Evolutionary conservation across 1,284 basidiomycete species (phyloP).

Genomic region (Gomphus bonarii): DNA sequence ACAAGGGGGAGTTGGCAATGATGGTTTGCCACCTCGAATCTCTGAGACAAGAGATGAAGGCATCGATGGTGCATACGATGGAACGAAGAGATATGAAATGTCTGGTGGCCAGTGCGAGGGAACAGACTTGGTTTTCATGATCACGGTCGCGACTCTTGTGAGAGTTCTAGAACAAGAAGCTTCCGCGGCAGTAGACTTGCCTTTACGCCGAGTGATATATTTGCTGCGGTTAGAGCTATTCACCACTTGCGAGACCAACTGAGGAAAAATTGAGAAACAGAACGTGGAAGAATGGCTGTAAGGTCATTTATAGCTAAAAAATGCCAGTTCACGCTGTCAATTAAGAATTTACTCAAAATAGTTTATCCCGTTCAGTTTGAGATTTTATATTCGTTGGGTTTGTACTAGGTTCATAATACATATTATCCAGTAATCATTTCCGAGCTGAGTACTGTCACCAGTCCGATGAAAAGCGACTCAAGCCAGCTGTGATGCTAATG

Average conservation of each 20-base stretch:
- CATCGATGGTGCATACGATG: slow-evolving; percentile 39
- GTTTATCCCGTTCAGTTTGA: neutral
- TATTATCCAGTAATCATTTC: neutral
- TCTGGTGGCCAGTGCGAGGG: slow-evolving; percentile 44
- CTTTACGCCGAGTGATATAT: neutral
- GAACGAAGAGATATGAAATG: slow-evolving; percentile 34
- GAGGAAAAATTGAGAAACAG: neutral
- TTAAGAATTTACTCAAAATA: neutral
- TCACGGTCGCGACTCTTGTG: neutral
- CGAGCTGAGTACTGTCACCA: neutral
- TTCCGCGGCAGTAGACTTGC: neutral
- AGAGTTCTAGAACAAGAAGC: neutral
- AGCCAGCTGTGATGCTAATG: neutral
- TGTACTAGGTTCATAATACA: neutral
- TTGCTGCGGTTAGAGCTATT: neutral
- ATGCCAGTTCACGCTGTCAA: neutral
- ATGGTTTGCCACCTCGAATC: slow-evolving; percentile 15
- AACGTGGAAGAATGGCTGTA: neutral
- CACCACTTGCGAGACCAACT: neutral
- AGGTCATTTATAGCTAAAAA: neutral
- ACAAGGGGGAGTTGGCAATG: slow-evolving; percentile 12
- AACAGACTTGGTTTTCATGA: slow-evolving; percentile 1
- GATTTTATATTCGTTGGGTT: neutral
- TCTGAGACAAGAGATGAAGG: slow-evolving; percentile 7
- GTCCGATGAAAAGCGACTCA: neutral